Percentiles rank a stretch among this genome's conserved stretches.
Evolutionary conservation across 2,329 filamentous ascomycete genomes (phyloP).

Genomic region (Trichoderma oligosporum): DNA sequence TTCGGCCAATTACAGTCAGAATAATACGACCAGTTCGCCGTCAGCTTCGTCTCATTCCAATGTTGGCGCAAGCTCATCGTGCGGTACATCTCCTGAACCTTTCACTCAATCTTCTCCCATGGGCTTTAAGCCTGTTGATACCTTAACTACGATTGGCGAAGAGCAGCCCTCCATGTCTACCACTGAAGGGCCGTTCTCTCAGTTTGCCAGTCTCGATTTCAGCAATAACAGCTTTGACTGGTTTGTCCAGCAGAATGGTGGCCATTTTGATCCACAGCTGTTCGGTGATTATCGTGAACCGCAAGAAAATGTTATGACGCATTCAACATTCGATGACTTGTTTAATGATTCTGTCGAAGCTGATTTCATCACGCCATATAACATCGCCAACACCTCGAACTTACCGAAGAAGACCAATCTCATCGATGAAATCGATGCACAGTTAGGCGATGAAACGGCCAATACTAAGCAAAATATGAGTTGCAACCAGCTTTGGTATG

Average conservation of each 20-base stretch:
- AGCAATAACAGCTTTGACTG: conserved; percentile 63
- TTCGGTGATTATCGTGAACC: conserved; percentile 92
- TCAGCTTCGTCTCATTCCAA: conserved; percentile 61
- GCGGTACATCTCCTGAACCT: conserved; percentile 75
- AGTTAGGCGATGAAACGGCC: conserved; percentile 64
- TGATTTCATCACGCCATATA: conserved; percentile 79
- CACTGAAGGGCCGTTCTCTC: conserved; percentile 33
- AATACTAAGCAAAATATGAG: conserved; percentile 58
- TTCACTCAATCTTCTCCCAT: conserved; percentile 68
- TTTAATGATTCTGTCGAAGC: conserved; percentile 75
- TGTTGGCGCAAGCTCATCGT: conserved; percentile 59
- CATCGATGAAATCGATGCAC: conserved; percentile 71
- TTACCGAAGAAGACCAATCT: conserved; percentile 60
- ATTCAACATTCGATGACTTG: conserved; percentile 67
- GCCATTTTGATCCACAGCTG: conserved; percentile 84
- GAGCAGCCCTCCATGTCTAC: conserved; percentile 49
- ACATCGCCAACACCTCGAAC: conserved; percentile 51
- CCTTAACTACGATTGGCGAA: conserved; percentile 62
- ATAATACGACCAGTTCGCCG: conserved; percentile 59
- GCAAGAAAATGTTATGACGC: conserved; percentile 72
- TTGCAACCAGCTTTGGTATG: conserved; percentile 92
- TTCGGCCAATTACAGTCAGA: conserved; percentile 45
- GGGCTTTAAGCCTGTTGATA: conserved; percentile 60
- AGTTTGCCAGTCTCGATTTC: conserved; percentile 37
- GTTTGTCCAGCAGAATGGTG: conserved; percentile 75